These are phyloP conservation scores for Cucumis sativus DNA, from an alignment of 306 rosid species.

Conservation along the genomic window DNA sequence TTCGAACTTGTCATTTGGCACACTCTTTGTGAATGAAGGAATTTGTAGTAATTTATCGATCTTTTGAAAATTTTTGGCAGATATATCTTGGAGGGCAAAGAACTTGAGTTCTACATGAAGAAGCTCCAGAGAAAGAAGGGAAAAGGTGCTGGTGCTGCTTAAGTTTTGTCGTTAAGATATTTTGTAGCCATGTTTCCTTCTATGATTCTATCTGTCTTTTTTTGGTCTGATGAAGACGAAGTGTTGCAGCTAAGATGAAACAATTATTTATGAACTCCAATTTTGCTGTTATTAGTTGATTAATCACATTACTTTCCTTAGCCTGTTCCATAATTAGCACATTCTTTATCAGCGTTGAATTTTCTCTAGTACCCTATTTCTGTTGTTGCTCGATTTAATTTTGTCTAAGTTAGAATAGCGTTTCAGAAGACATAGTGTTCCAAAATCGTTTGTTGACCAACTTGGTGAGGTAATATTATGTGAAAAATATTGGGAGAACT, in stretches of 20 bases:
- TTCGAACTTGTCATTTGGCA: neutral
- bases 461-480: no score
- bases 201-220: neutral
- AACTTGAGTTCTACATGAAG: constrained; percentile 6
- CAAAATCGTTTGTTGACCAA: no score
- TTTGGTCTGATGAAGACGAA: neutral
- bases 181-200: neutral
- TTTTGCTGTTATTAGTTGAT: constrained; percentile 2
- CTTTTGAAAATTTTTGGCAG: neutral
- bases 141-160: constrained; percentile 7
- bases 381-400: neutral
- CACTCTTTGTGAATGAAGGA: neutral
- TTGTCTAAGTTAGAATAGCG: neutral
- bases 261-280: neutral
- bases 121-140: constrained; percentile 9
- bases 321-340: neutral
- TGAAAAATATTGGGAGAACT: no score
- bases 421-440: no score
- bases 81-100: constrained; percentile 6
- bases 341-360: neutral
- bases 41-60: neutral
- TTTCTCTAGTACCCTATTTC: no score
- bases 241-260: constrained; percentile 1
- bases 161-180: neutral
- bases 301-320: neutral